phyloP scores from a whole-genome alignment of 164 flowering plant species.

The Hamamelis virginiana region DNA sequence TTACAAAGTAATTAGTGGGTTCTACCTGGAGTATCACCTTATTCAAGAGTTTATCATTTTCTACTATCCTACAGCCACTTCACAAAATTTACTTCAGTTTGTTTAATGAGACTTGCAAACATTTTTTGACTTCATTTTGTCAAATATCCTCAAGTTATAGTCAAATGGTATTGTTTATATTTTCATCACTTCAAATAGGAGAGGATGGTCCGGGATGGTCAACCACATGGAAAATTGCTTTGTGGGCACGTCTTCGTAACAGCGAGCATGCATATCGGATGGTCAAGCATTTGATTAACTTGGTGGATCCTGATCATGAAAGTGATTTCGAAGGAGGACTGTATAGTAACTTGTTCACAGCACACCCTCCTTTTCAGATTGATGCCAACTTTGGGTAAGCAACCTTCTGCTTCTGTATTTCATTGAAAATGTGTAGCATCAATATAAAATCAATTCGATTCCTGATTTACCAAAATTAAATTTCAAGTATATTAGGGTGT shows the following conservation, averaged over 20 bases:
- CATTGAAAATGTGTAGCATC: neutral
- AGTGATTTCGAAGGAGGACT: conserved; percentile 76
- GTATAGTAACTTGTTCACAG: conserved; percentile 86
- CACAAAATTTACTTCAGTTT: neutral
- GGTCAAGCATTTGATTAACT: conserved; percentile 70
- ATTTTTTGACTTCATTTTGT: no score
- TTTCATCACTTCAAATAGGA: conserved; percentile 39
- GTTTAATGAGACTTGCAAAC: neutral
- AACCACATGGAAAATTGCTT: conserved; percentile 76
- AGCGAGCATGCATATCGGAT: conserved; percentile 80
- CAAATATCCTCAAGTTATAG: no score
- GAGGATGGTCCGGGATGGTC: conserved; percentile 99
- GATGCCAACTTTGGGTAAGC: conserved; percentile 89
- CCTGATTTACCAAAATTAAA: neutral
- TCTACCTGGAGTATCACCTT: no score
- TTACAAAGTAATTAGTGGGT: no score
- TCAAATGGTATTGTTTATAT: neutral
- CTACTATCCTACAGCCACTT: no score
- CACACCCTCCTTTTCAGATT: conserved; percentile 93
- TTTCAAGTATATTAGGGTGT: neutral
- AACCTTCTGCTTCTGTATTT: conserved; percentile 1
- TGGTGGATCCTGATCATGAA: conserved; percentile 81
- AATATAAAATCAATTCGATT: no score
- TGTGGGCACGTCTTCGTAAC: conserved; percentile 84
- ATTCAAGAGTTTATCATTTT: no score